Conservation (phyloP, 228 moss, liverwort and hornwort genomes). For the Sphagnum magellanicum region DNA sequence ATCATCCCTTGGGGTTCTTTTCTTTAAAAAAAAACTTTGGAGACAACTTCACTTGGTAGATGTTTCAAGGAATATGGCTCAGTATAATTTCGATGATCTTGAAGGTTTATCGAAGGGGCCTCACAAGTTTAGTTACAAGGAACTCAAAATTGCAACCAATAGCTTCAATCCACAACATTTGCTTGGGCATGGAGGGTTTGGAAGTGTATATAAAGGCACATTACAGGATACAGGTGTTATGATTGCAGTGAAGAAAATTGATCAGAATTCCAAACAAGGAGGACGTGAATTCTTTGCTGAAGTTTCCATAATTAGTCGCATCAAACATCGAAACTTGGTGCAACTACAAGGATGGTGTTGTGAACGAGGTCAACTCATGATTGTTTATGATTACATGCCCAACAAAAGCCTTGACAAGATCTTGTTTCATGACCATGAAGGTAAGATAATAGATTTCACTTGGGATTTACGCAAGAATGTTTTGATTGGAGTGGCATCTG, state of each 20-base stretch:
- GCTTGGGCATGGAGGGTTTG: slow-evolving; percentile 11
- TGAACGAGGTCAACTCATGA: slow-evolving; percentile 2
- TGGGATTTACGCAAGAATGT: slow-evolving; percentile 21
- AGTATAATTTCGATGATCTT: too few relatives aligned
- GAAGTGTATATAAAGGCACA: slow-evolving; percentile 7
- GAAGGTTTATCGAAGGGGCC: neutral
- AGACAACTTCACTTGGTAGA: too few relatives aligned
- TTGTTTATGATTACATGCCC: slow-evolving; percentile 24
- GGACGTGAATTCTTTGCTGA: slow-evolving; percentile 11
- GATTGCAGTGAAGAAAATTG: slow-evolving; percentile 9
- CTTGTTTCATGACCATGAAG: neutral
- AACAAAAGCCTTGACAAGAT: slow-evolving; percentile 16
- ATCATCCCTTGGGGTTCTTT: too few relatives aligned
- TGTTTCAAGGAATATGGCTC: too few relatives aligned
- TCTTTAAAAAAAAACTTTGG: too few relatives aligned
- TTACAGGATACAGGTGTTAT: neutral
- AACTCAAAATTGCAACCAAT: slow-evolving; percentile 5
- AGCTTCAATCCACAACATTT: slow-evolving; percentile 4
- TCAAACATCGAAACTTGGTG: slow-evolving; percentile 13
- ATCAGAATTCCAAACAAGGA: slow-evolving; percentile 10
- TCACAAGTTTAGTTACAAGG: slow-evolving; percentile 13
- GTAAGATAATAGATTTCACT: slow-evolving; percentile 3
- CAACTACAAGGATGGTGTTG: slow-evolving; percentile 12
- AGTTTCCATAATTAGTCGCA: slow-evolving; percentile 1
- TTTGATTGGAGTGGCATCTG: neutral